phyloP scores from a whole-genome alignment of 176 grass and related monocot species.

The Avena eriantha region DNA sequence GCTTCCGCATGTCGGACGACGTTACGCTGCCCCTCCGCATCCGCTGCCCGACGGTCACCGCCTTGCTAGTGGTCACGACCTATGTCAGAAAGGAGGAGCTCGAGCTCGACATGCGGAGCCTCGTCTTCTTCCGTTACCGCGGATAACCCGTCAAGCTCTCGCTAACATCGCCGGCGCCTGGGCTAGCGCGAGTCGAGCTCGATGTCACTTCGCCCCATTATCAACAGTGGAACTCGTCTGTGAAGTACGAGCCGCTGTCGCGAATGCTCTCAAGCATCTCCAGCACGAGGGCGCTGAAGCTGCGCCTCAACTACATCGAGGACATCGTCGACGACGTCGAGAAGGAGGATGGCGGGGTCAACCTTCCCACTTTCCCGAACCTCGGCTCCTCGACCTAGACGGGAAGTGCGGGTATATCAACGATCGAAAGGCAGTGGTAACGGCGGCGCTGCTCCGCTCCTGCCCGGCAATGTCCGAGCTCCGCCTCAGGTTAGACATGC shows the following conservation, averaged over 20 bases:
- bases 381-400: background rate
- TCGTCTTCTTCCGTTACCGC: background rate
- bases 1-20: too few species aligned
- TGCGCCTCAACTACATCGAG: background rate
- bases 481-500: background rate
- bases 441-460: background rate
- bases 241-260: background rate
- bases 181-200: background rate
- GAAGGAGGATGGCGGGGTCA: background rate
- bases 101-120: conserved; percentile 31
- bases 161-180: background rate
- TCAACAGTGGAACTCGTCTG: background rate
- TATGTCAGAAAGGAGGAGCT: background rate
- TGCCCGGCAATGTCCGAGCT: conserved; percentile 16
- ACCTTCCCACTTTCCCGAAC: background rate
- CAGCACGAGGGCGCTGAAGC: background rate
- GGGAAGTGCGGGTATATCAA: background rate
- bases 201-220: background rate
- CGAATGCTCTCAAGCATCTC: background rate
- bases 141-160: background rate
- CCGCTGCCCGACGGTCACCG: background rate
- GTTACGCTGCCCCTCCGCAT: background rate
- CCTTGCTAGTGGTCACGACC: background rate
- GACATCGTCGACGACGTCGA: background rate
- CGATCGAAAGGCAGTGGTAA: background rate